These are phyloP conservation scores for Yamagishiella unicocca DNA, from an alignment of 139 green algal genomes.

Conservation along the genomic window DNA sequence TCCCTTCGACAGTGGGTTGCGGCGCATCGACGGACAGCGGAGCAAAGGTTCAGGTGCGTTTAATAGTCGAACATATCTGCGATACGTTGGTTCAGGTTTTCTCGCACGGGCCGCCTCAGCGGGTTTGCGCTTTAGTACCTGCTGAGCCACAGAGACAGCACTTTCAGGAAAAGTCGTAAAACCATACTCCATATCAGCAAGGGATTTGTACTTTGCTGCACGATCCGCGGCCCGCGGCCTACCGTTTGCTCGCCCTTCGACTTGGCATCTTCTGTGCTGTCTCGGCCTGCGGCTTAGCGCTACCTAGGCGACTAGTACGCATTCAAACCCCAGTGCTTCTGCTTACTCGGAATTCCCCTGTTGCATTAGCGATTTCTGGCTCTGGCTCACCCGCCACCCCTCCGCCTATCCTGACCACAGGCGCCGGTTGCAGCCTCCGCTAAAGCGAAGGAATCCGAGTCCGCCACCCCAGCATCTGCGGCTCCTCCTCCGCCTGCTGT, in stretches of 20 bases:
- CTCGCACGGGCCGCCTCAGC: neutral
- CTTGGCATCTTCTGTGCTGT: too few species aligned
- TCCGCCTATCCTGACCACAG: neutral
- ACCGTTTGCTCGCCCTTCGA: too few species aligned
- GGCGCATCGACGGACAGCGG: neutral
- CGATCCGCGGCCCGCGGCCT: too few species aligned
- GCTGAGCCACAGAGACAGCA: too few species aligned
- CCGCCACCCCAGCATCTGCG: neutral
- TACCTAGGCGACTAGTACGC: too few species aligned
- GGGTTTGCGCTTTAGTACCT: neutral
- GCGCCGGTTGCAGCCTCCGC: neutral
- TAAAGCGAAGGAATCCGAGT: neutral
- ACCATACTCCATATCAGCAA: too few species aligned
- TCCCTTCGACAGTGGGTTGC: constrained; percentile 30
- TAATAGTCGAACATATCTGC: neutral
- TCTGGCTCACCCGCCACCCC: neutral
- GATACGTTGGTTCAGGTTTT: neutral
- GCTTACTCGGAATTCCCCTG: neutral
- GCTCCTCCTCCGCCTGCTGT: neutral
- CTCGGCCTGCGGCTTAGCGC: too few species aligned
- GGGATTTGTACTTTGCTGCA: too few species aligned
- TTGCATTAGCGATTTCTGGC: neutral
- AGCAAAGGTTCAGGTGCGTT: neutral
- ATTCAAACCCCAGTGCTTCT: neutral
- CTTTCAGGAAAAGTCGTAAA: too few species aligned